Conservation (phyloP, 2,329 filamentous ascomycete species). For the Fusarium hainanense region DNA sequence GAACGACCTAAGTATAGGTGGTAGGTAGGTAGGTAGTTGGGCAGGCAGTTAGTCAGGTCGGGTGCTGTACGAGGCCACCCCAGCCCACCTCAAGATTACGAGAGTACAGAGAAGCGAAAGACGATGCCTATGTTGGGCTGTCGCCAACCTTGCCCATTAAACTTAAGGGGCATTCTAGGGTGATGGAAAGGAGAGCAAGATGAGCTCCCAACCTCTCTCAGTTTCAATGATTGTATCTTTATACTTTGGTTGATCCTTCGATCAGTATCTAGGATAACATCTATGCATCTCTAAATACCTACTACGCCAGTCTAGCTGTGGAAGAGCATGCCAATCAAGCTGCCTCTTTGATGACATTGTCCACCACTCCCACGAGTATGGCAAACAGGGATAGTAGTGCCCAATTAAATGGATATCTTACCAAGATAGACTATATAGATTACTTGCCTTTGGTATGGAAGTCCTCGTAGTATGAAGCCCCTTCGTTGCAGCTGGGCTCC, state of each 20-base stretch:
- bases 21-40: no score
- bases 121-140: conserved; percentile 30
- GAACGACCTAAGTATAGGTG: no score
- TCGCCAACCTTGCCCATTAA: conserved; percentile 33
- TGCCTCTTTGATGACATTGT: neutral
- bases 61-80: conserved; percentile 18
- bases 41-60: no score
- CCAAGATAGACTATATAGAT: neutral
- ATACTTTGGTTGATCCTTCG: neutral
- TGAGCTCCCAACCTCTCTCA: conserved; percentile 9
- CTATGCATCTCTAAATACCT: neutral
- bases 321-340: neutral
- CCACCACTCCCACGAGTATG: neutral
- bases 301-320: neutral
- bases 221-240: neutral
- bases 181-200: conserved; percentile 30
- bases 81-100: conserved; percentile 32
- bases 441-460: neutral
- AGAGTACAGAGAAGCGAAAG: conserved; percentile 31
- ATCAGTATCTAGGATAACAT: neutral
- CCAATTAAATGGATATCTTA: neutral
- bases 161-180: conserved; percentile 29
- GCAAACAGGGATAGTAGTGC: neutral
- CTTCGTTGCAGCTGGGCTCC: neutral
- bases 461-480: neutral